These are phyloP conservation scores for Dorcoceras hygrometricum DNA, from an alignment of 257 asterid species.

Conservation along the genomic window DNA sequence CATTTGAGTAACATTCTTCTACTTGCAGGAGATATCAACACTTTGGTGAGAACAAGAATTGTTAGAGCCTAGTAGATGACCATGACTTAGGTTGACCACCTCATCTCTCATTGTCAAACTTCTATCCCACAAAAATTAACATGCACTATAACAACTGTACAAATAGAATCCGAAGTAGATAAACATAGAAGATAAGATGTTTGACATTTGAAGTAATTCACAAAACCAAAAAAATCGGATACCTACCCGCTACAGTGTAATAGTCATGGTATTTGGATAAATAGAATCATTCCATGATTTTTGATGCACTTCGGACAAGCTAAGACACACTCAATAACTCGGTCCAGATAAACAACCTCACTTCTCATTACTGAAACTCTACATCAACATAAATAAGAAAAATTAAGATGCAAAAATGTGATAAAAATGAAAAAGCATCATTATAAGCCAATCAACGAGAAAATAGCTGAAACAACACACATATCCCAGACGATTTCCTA, in stretches of 20 bases:
- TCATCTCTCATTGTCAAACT: neutral
- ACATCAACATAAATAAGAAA: no score
- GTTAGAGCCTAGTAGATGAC: neutral
- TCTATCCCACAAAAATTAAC: neutral
- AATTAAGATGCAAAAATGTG: neutral
- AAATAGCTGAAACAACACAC: neutral
- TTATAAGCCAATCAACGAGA: neutral
- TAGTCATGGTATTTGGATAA: no score
- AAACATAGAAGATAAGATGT: no score
- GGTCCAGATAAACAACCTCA: neutral
- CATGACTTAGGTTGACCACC: neutral
- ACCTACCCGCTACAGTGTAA: no score
- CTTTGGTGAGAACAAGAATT: no score
- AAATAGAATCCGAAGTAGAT: neutral
- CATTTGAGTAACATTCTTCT: no score
- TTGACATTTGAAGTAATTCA: no score
- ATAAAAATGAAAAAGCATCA: neutral
- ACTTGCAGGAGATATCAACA: no score
- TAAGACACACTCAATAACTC: no score
- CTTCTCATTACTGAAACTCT: no score
- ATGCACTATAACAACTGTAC: neutral
- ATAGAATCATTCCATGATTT: no score
- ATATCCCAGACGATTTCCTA: slow-evolving; percentile 20
- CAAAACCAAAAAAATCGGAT: no score
- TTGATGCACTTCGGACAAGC: neutral